Evolutionary conservation across 768 basidiomycete species (phyloP).

Genomic region (Serendipita sp.): DNA sequence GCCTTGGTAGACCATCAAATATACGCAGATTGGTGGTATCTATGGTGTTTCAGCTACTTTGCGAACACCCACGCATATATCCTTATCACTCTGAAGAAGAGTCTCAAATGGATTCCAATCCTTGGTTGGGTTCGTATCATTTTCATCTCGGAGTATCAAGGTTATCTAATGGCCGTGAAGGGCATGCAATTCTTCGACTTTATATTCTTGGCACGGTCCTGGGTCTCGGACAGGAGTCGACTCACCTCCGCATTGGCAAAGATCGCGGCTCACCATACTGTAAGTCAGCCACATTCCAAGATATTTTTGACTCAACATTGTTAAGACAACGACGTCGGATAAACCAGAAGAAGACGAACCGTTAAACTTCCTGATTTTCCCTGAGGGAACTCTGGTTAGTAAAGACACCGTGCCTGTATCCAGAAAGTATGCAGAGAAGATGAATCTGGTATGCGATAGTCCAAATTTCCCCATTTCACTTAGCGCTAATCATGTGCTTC

Average conservation of each 20-base stretch:
- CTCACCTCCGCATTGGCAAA: conserved; percentile 49
- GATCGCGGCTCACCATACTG: conserved; percentile 26
- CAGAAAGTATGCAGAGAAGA: conserved; percentile 75
- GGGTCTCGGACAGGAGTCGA: conserved; percentile 66
- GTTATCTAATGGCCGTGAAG: conserved; percentile 21
- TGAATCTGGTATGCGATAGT: conserved; percentile 55
- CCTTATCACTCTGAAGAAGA: conserved; percentile 85
- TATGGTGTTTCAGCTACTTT: conserved; percentile 70
- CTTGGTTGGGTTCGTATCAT: conserved; percentile 59
- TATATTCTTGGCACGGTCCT: conserved; percentile 82
- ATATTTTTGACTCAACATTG: too few species aligned
- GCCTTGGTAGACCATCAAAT: conserved; percentile 25
- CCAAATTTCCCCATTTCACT: background rate
- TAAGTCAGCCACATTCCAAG: background rate
- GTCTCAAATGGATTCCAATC: conserved; percentile 71
- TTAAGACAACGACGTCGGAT: conserved; percentile 6
- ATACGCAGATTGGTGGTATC: conserved; percentile 73
- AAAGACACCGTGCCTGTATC: conserved; percentile 71
- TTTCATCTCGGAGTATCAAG: background rate
- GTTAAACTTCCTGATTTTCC: conserved; percentile 75
- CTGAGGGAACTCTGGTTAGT: conserved; percentile 91
- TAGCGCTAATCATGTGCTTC: background rate
- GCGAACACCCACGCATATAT: conserved; percentile 53
- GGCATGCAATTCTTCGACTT: conserved; percentile 91
- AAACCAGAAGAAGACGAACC: conserved; percentile 22